These are phyloP conservation scores for Sporopachydermia lactativora DNA, from an alignment of 805 yeast species.

Conservation along the genomic window DNA sequence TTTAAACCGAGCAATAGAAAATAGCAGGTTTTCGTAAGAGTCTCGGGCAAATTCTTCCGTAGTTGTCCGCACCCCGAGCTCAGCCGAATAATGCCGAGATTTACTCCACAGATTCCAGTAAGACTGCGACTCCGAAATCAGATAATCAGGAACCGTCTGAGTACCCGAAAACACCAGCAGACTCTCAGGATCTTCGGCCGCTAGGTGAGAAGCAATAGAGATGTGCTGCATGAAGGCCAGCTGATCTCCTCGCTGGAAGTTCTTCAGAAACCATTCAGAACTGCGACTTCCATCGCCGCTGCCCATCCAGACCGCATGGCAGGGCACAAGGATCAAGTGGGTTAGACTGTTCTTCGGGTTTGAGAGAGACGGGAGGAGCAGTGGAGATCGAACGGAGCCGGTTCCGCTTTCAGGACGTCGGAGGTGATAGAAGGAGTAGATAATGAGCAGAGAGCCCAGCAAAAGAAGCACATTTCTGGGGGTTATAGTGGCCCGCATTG, in stretches of 20 bases:
- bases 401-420: no score
- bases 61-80: constrained; percentile 16
- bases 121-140: constrained; percentile 45
- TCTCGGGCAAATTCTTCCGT: constrained; percentile 68
- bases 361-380: not conserved
- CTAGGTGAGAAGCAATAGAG: constrained; percentile 24
- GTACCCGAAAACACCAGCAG: constrained; percentile 50
- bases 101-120: constrained; percentile 33
- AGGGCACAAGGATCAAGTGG: constrained; percentile 37
- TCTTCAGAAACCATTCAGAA: constrained; percentile 51
- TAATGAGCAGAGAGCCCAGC: no score
- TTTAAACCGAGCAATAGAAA: constrained; percentile 33
- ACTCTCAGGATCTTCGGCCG: constrained; percentile 19
- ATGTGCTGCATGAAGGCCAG: constrained; percentile 51
- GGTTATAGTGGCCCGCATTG: no score
- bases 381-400: no score
- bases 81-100: constrained; percentile 6
- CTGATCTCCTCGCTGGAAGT: constrained; percentile 61
- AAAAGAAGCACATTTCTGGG: no score
- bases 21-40: constrained; percentile 64
- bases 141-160: constrained; percentile 44
- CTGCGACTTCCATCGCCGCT: constrained; percentile 30
- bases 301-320: constrained; percentile 49
- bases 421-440: no score
- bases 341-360: constrained; percentile 7